These are phyloP conservation scores for Lophiotrema nucula DNA, from an alignment of 495 filamentous ascomycete species.

Conservation along the genomic window DNA sequence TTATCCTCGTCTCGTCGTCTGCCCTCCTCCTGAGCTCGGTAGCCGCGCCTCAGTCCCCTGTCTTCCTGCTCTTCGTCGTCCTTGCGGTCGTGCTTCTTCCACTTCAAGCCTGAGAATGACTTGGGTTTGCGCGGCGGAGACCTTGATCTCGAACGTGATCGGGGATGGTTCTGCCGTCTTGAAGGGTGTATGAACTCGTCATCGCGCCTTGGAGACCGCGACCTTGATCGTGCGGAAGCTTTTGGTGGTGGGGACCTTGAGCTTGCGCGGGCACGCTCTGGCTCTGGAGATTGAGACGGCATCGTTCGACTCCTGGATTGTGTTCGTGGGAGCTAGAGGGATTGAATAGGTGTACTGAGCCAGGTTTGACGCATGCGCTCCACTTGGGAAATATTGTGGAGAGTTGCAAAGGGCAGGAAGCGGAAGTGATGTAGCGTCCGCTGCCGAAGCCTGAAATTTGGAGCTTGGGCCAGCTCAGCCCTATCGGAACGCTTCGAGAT, in stretches of 20 bases:
- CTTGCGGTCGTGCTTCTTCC: slow-evolving; percentile 25
- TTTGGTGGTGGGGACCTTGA: neutral
- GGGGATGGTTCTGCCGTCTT: neutral
- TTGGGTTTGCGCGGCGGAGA: slow-evolving; percentile 12
- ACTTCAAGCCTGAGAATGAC: slow-evolving; percentile 29
- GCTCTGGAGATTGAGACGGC: slow-evolving; percentile 1
- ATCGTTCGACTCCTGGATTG: too few relatives aligned
- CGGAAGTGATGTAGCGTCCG: too few relatives aligned
- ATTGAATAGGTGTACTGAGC: neutral
- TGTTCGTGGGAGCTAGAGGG: neutral
- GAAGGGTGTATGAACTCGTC: too few relatives aligned
- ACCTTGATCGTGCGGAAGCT: neutral
- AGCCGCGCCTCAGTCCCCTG: slow-evolving; percentile 2
- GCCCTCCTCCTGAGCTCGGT: slow-evolving; percentile 9
- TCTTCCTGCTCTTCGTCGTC: slow-evolving; percentile 3
- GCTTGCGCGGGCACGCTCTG: neutral
- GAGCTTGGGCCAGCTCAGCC: too few relatives aligned
- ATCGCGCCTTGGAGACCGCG: slow-evolving; percentile 4
- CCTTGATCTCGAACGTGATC: slow-evolving; percentile 6
- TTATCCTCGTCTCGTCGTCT: neutral
- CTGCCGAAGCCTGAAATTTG: too few relatives aligned
- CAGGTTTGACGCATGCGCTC: too few relatives aligned
- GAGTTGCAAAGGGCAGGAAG: too few relatives aligned
- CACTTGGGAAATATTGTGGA: too few relatives aligned
- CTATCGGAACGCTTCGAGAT: too few relatives aligned